Percentiles rank a stretch among this genome's conserved stretches.
Conservation (phyloP, 176 grass and related monocot genomes). For the Phragmites australis region DNA sequence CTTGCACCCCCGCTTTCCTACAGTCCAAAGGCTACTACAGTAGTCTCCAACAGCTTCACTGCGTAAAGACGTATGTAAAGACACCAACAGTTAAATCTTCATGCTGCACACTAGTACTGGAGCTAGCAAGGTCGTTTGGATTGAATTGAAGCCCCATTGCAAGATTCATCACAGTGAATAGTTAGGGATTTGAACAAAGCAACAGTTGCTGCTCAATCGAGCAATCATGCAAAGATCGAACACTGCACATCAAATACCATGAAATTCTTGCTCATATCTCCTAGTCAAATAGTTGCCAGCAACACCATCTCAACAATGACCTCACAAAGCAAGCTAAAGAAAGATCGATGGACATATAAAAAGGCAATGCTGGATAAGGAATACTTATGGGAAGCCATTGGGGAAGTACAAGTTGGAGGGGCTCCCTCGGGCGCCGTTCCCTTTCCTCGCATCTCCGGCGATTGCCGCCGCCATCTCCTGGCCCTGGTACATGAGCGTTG, state of each 20-base stretch:
- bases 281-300: slow-evolving; percentile 22
- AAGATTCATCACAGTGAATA: slow-evolving; percentile 18
- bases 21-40: slow-evolving; percentile 29
- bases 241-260: slow-evolving; percentile 41
- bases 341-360: neutral
- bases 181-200: neutral
- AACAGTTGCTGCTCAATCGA: neutral
- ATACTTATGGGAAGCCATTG: slow-evolving; percentile 62
- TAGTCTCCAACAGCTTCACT: slow-evolving; percentile 26
- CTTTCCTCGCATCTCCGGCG: slow-evolving; percentile 51
- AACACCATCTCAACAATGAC: slow-evolving; percentile 2
- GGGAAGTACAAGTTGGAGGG: slow-evolving; percentile 68
- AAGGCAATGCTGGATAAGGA: neutral
- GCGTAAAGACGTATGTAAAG: slow-evolving; percentile 26
- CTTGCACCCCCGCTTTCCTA: slow-evolving; percentile 35
- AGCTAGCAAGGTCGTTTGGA: neutral
- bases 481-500: slow-evolving; percentile 74
- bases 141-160: neutral
- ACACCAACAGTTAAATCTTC: slow-evolving; percentile 20
- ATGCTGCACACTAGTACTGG: slow-evolving; percentile 9
- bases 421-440: slow-evolving; percentile 45
- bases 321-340: neutral
- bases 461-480: slow-evolving; percentile 55
- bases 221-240: slow-evolving; percentile 15
- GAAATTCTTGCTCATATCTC: slow-evolving; percentile 21